Conservation (phyloP, 495 filamentous ascomycete genomes). For the Neurospora sp. region DNA sequence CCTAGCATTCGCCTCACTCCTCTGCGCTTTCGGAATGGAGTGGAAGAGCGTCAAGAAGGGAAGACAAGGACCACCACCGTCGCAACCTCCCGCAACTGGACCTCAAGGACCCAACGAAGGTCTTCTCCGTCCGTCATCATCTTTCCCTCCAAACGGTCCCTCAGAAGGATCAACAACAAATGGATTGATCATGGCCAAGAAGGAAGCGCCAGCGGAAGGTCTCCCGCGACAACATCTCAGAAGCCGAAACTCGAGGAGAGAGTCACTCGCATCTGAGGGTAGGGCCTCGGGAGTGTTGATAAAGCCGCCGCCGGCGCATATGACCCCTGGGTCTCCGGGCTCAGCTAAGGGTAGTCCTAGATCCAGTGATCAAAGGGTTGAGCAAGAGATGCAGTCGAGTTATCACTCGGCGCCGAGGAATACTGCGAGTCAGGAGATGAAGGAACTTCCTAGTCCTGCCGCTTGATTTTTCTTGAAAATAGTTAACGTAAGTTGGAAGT, state of each 20-base stretch:
- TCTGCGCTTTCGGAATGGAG: slow-evolving; percentile 47
- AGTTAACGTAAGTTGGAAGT: too few relatives aligned
- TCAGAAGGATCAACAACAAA: background rate
- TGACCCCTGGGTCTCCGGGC: background rate
- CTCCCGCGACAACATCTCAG: background rate
- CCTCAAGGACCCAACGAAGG: slow-evolving; percentile 6
- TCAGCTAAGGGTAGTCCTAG: background rate
- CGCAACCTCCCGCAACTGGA: slow-evolving; percentile 1
- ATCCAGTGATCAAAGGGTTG: background rate
- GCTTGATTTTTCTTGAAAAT: background rate
- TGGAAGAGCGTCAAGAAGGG: slow-evolving; percentile 51
- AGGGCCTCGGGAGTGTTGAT: background rate
- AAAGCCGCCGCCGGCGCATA: background rate
- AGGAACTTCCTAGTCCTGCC: background rate
- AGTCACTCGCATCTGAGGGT: background rate
- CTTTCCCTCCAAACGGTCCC: background rate
- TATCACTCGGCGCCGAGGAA: background rate
- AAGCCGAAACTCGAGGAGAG: background rate
- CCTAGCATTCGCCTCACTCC: slow-evolving; percentile 40
- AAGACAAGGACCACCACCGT: slow-evolving; percentile 8
- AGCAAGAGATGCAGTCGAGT: background rate
- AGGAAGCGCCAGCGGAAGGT: background rate
- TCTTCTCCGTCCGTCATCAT: background rate
- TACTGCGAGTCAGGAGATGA: background rate
- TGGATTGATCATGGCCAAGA: background rate